phyloP scores from a whole-genome alignment of 768 basidiomycete genomes.

The Phlebiopsis gigantea region DNA sequence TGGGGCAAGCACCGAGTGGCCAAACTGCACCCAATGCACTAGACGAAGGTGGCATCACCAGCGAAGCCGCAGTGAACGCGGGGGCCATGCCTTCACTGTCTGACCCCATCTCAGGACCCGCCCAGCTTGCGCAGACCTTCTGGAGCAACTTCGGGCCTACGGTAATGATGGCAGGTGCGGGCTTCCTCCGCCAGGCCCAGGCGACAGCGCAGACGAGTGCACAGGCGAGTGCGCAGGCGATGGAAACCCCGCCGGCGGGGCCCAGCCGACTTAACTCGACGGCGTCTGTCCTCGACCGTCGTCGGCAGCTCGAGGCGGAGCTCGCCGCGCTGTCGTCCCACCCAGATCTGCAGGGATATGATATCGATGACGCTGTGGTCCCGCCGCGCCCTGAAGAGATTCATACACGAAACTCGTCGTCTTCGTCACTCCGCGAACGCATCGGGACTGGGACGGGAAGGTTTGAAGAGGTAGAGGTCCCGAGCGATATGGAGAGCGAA shows the following conservation, averaged over 20 bases:
- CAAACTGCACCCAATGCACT: conserved; percentile 15
- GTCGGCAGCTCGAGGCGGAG: conserved; percentile 51
- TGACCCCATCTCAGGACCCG: conserved; percentile 58
- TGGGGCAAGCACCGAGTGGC: conserved; percentile 35
- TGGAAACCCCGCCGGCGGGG: conserved; percentile 14
- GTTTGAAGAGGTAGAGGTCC: conserved; percentile 70
- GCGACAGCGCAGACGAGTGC: conserved; percentile 20
- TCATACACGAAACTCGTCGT: conserved; percentile 30
- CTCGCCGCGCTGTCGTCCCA: conserved; percentile 40
- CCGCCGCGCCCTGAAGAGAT: conserved; percentile 28
- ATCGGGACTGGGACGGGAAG: conserved; percentile 34
- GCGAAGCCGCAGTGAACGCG: conserved; percentile 20
- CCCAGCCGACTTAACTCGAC: conserved; percentile 20
- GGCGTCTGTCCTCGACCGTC: conserved; percentile 38
- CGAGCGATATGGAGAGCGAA: conserved; percentile 65
- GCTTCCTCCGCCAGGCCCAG: conserved; percentile 43
- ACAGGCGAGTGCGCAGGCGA: conserved; percentile 17
- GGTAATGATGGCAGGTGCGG: conserved; percentile 63
- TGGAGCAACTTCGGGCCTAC: conserved; percentile 79
- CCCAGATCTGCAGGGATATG: conserved; percentile 17
- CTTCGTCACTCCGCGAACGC: conserved; percentile 41
- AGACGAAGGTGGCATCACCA: conserved; percentile 17
- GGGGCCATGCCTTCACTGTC: conserved; percentile 40
- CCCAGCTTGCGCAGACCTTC: conserved; percentile 57
- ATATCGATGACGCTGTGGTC: conserved; percentile 22